Conservation (phyloP, 2,329 filamentous ascomycete genomes). For the Cryphonectria radicalis region DNA sequence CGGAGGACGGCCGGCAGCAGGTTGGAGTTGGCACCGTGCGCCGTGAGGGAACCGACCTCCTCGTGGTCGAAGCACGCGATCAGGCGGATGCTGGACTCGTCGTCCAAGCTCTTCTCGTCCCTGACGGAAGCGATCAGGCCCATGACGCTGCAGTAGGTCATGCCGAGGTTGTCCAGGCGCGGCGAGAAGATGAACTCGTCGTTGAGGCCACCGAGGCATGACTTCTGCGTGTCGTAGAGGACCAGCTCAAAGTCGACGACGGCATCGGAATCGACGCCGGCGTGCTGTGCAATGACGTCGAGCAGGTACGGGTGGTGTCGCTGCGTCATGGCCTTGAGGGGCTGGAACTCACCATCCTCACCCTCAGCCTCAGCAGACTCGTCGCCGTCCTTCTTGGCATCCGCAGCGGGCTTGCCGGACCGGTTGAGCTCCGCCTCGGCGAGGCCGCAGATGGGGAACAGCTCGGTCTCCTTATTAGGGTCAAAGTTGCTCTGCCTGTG, state of each 20-base stretch:
- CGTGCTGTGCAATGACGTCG: constrained; percentile 80
- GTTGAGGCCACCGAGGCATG: constrained; percentile 84
- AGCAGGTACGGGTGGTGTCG: constrained; percentile 89
- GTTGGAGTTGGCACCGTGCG: constrained; percentile 93
- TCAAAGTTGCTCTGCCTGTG: constrained; percentile 84
- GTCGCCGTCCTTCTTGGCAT: constrained; percentile 42
- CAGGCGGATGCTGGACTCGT: constrained; percentile 84
- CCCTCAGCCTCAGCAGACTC: constrained; percentile 43
- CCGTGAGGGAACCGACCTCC: constrained; percentile 90
- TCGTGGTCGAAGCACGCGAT: constrained; percentile 97
- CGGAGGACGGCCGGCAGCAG: constrained; percentile 85
- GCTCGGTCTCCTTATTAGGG: constrained; percentile 95
- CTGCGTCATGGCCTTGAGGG: constrained; percentile 76
- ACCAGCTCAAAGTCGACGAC: constrained; percentile 94
- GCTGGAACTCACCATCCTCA: constrained; percentile 65
- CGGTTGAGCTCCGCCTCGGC: constrained; percentile 88
- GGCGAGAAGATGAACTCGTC: constrained; percentile 96
- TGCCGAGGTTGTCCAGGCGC: constrained; percentile 93
- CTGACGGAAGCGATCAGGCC: constrained; percentile 81
- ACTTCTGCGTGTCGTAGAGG: constrained; percentile 94
- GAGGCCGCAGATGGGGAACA: constrained; percentile 91
- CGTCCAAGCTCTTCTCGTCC: constrained; percentile 66
- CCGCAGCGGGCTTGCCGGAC: constrained; percentile 56
- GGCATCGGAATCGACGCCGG: constrained; percentile 69
- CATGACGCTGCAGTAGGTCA: constrained; percentile 91